These are phyloP conservation scores for Naegleria lovaniensis DNA, from an alignment of 208 protist genomes.

Conservation along the genomic window DNA sequence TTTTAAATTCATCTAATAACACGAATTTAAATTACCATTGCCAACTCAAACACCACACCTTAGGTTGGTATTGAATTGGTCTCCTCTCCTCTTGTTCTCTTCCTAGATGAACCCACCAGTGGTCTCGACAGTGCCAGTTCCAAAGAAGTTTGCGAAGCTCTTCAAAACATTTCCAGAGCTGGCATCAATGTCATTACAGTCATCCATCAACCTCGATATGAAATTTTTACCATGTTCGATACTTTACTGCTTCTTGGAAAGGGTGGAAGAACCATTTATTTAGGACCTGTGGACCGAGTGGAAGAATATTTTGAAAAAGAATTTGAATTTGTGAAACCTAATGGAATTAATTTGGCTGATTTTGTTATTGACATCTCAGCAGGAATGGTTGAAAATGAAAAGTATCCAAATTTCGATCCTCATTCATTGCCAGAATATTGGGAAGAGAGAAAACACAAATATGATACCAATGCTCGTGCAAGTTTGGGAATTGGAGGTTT, in stretches of 20 bases:
- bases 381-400: not conserved
- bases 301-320: conserved; percentile 25
- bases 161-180: conserved; percentile 33
- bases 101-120: conserved; percentile 54
- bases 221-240: conserved; percentile 47
- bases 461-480: not conserved
- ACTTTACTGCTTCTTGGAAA: conserved; percentile 41
- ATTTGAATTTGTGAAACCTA: conserved; percentile 2
- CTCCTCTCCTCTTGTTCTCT: conserved; percentile 42
- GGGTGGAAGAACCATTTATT: conserved; percentile 27
- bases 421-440: not conserved
- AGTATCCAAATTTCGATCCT: not conserved
- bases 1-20: no score
- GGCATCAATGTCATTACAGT: conserved; percentile 43
- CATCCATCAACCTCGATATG: conserved; percentile 49
- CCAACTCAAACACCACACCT: no score
- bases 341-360: conserved; percentile 21
- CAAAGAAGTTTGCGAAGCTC: conserved; percentile 25
- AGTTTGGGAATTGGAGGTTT: no score
- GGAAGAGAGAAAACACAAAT: not conserved
- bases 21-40: no score
- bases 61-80: conserved; percentile 57
- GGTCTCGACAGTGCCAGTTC: conserved; percentile 40
- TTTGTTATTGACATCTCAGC: conserved; percentile 18
- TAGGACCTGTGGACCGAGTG: not conserved